Conservation (phyloP, 1,284 basidiomycete genomes). For the Leccinum discolor region DNA sequence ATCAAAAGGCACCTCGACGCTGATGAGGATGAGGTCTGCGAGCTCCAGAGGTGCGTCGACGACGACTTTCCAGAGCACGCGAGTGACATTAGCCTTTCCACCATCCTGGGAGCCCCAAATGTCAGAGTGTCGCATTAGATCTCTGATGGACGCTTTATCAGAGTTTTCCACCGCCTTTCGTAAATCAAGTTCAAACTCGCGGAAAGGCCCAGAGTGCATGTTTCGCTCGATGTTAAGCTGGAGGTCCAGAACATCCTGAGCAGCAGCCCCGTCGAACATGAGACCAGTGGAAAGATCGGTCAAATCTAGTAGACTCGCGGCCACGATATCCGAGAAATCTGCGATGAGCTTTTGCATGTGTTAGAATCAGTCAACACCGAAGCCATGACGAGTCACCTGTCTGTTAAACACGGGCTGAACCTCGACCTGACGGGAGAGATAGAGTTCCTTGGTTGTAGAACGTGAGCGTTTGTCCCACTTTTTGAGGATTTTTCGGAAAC, state of each 20-base stretch:
- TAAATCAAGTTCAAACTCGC: slow-evolving; percentile 87
- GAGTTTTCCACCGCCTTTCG: slow-evolving; percentile 69
- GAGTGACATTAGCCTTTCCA: slow-evolving; percentile 68
- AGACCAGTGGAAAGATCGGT: slow-evolving; percentile 82
- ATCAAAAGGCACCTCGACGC: slow-evolving; percentile 76
- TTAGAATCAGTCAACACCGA: slow-evolving; percentile 5
- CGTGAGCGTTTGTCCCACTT: slow-evolving; percentile 99
- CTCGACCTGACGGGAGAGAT: slow-evolving; percentile 96
- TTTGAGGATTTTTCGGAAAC: slow-evolving; percentile 97
- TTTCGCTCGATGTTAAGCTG: slow-evolving; percentile 69
- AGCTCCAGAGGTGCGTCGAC: slow-evolving; percentile 77
- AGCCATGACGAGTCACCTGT: slow-evolving; percentile 57
- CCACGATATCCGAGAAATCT: slow-evolving; percentile 93
- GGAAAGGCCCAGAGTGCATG: slow-evolving; percentile 70
- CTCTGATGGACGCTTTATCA: slow-evolving; percentile 62
- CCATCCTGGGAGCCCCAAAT: slow-evolving; percentile 60
- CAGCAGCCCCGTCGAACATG: slow-evolving; percentile 64
- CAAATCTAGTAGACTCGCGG: slow-evolving; percentile 90
- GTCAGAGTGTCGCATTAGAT: slow-evolving; percentile 75
- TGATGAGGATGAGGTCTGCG: slow-evolving; percentile 73
- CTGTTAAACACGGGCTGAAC: slow-evolving; percentile 98
- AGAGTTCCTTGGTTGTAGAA: slow-evolving; percentile 94
- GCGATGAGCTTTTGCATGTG: slow-evolving; percentile 70
- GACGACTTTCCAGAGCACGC: slow-evolving; percentile 91
- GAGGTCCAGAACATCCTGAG: slow-evolving; percentile 67